Evolutionary conservation across 169 alveolate genomes (phyloP).

Genomic region (Cardiosporidium cionae): DNA sequence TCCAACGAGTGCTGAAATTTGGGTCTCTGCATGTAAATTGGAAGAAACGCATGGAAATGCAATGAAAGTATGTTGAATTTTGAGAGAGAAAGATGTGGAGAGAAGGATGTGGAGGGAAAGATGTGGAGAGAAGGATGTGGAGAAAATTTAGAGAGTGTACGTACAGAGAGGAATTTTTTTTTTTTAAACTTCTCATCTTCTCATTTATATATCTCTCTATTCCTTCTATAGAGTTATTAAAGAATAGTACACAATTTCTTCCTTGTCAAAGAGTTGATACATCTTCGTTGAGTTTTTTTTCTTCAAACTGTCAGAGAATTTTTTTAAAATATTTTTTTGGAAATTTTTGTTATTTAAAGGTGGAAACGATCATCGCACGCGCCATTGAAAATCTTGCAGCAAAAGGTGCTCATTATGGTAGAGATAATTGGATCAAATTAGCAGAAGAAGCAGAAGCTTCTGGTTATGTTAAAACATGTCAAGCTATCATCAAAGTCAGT

Average conservation of each 20-base stretch:
- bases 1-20: constrained; percentile 88
- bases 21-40: constrained; percentile 94
- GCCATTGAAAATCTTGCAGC: constrained; percentile 44
- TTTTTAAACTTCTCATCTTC: no score
- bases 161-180: no score
- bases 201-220: no score
- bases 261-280: no score
- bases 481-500: constrained; percentile 48
- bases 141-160: neutral
- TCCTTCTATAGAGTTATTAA: no score
- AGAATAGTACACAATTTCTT: no score
- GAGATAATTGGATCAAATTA: constrained; percentile 47
- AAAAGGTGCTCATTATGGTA: constrained; percentile 44
- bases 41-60: constrained; percentile 78
- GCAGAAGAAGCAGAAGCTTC: constrained; percentile 57
- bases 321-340: no score
- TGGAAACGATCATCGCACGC: constrained; percentile 42
- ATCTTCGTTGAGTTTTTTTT: no score
- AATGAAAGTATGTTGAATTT: constrained; percentile 26
- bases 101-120: no score
- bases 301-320: no score
- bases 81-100: neutral
- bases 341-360: no score
- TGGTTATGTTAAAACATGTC: constrained; percentile 45
- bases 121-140: no score